These are phyloP conservation scores for Diaporthe ilicicola DNA, from an alignment of 2,329 filamentous ascomycete species.

Conservation along the genomic window DNA sequence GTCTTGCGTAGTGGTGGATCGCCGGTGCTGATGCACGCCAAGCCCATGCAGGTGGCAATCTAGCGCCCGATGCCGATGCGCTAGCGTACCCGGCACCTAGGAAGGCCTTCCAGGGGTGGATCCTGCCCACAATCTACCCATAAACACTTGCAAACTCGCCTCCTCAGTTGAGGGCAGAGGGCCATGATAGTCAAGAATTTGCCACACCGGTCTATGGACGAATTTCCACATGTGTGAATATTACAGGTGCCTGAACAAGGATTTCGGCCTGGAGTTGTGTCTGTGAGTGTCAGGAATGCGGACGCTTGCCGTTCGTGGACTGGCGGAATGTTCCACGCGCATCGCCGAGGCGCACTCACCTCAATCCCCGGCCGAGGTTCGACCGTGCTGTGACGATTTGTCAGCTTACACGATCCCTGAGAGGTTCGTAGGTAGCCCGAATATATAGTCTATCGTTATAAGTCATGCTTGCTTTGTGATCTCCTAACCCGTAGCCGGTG, in stretches of 20 bases:
- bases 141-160: no score
- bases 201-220: no score
- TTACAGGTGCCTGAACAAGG: neutral
- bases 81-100: neutral
- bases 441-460: neutral
- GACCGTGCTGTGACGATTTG: slow-evolving; percentile 9
- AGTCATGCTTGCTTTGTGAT: neutral
- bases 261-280: neutral
- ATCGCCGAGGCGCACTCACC: neutral
- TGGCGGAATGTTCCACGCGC: slow-evolving; percentile 1
- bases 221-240: no score
- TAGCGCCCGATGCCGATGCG: slow-evolving; percentile 11
- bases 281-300: neutral
- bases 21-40: neutral
- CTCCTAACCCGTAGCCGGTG: neutral
- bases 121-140: no score
- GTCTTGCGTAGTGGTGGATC: neutral
- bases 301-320: neutral
- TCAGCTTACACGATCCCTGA: slow-evolving; percentile 19
- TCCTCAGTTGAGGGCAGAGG: no score
- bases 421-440: neutral
- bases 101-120: neutral
- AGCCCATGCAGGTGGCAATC: neutral
- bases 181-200: neutral
- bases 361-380: neutral